phyloP scores from a whole-genome alignment of 2,329 filamentous ascomycete species.

The Diatrype stigma region DNA sequence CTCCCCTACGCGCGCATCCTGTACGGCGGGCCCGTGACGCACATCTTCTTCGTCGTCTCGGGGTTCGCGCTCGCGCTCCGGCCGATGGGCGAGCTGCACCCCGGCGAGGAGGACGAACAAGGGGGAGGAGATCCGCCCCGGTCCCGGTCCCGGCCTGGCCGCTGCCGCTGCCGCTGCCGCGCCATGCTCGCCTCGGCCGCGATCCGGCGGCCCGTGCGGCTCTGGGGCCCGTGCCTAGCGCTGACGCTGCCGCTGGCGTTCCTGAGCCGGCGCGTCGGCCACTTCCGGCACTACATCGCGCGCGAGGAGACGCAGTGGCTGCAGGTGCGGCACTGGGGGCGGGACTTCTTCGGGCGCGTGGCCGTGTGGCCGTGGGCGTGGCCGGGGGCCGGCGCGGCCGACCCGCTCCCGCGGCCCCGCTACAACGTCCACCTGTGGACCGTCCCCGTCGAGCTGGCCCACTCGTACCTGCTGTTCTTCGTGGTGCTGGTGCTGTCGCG shows the following conservation, averaged over 20 bases:
- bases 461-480: slow-evolving; percentile 42
- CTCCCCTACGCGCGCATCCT: slow-evolving; percentile 41
- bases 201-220: slow-evolving; percentile 42
- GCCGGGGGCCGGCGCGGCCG: too few relatives aligned
- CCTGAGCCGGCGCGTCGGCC: too few relatives aligned
- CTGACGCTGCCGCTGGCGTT: slow-evolving; percentile 26
- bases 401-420: slow-evolving; percentile 17
- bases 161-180: slow-evolving; percentile 24
- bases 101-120: too few relatives aligned
- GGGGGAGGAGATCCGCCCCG: slow-evolving; percentile 35
- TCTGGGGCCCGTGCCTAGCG: slow-evolving; percentile 41
- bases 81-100: slow-evolving; percentile 37
- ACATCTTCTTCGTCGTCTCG: slow-evolving; percentile 49
- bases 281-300: too few relatives aligned
- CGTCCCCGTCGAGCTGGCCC: slow-evolving; percentile 42
- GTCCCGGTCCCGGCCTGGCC: too few relatives aligned
- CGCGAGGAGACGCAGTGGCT: slow-evolving; percentile 12
- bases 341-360: slow-evolving; percentile 17
- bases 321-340: slow-evolving; percentile 25
- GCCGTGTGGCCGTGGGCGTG: slow-evolving; percentile 11
- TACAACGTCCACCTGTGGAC: slow-evolving; percentile 47
- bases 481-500: slow-evolving; percentile 32
- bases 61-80: slow-evolving; percentile 44
- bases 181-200: slow-evolving; percentile 40
- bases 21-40: slow-evolving; percentile 44